A percentile compares a stretch with the other conserved stretches of the same genome.
Conservation (phyloP, 768 basidiomycete species). For the Tulasnella sp. region DNA sequence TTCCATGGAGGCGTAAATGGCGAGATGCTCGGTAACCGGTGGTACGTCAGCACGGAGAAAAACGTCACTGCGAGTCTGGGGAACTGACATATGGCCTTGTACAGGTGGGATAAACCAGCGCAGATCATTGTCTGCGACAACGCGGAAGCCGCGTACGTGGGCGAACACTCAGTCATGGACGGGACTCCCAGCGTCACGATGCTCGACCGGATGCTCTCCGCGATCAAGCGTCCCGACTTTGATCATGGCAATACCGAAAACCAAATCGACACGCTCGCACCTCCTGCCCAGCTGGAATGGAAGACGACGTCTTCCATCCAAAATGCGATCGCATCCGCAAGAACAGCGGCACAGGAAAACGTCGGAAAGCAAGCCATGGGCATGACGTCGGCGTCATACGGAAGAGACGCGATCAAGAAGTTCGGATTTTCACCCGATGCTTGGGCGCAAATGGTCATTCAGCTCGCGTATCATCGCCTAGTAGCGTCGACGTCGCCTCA, state of each 20-base stretch:
- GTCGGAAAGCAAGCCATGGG: constrained; percentile 55
- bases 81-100: neutral
- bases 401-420: constrained; percentile 76
- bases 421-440: constrained; percentile 89
- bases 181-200: constrained; percentile 73
- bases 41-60: constrained; percentile 26
- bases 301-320: constrained; percentile 43
- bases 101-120: constrained; percentile 78
- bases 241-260: constrained; percentile 43
- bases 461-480: constrained; percentile 77
- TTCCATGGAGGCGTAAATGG: constrained; percentile 72
- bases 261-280: constrained; percentile 20
- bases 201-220: constrained; percentile 59
- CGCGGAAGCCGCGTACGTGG: constrained; percentile 74
- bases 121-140: constrained; percentile 84
- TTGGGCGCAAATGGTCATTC: constrained; percentile 89
- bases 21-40: constrained; percentile 36
- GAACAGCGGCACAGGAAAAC: constrained; percentile 48
- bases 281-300: constrained; percentile 56
- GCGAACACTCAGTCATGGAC: constrained; percentile 90
- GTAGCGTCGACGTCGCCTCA: constrained; percentile 26
- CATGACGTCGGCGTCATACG: constrained; percentile 63
- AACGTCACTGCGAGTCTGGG: neutral
- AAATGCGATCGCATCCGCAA: constrained; percentile 50
- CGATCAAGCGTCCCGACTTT: constrained; percentile 52